Percentiles rank a stretch among this genome's conserved stretches.
Conservation (phyloP, 331 rosid genomes). For the Pyrus hybrid region DNA sequence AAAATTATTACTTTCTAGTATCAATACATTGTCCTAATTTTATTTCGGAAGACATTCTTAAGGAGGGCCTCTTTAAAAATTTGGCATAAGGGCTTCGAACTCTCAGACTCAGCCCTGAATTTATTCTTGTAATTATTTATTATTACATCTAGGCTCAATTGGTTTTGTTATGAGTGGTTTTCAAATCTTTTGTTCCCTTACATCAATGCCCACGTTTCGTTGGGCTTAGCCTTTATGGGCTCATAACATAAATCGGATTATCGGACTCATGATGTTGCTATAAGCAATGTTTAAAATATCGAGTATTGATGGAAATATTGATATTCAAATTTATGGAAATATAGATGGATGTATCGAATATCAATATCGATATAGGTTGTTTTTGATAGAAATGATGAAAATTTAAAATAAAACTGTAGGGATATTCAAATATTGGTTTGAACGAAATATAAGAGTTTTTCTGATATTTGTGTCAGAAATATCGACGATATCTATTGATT, state of each 20-base stretch:
- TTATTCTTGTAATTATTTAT: neutral
- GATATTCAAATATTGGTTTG: too few species aligned
- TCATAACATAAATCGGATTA: neutral
- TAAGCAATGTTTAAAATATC: neutral
- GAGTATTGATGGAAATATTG: too few species aligned
- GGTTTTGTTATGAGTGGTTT: neutral
- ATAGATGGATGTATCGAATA: too few species aligned
- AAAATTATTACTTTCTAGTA: too few species aligned
- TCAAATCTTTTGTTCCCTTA: neutral
- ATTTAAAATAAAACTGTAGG: too few species aligned
- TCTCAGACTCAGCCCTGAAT: neutral
- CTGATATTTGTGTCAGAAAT: too few species aligned
- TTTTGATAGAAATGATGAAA: too few species aligned
- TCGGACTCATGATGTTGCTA: neutral
- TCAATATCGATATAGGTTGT: too few species aligned
- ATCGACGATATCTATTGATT: too few species aligned
- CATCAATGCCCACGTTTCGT: neutral
- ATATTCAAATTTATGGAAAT: too few species aligned
- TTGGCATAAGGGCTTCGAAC: rapidly evolving
- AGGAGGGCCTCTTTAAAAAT: neutral
- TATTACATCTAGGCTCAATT: neutral
- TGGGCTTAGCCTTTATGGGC: neutral
- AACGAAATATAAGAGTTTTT: too few species aligned
- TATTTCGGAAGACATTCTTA: neutral
- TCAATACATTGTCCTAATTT: too few species aligned